These are phyloP conservation scores for Leccinum solheimii DNA, from an alignment of 1,284 basidiomycete species.

Conservation along the genomic window DNA sequence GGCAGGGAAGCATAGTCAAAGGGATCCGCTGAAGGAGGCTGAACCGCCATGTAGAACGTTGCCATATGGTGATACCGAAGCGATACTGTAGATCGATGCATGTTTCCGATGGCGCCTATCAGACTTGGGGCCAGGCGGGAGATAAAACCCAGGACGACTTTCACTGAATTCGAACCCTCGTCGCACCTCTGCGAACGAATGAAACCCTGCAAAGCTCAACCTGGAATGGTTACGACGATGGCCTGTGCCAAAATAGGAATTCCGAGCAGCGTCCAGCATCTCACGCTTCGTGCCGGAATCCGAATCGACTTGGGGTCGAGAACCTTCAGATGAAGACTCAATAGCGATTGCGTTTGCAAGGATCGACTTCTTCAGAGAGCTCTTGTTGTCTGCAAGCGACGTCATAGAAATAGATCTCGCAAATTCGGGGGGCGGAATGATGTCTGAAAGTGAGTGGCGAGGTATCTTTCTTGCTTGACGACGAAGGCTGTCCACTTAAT, in stretches of 20 bases:
- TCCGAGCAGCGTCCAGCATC: constrained; percentile 25
- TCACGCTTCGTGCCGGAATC: constrained; percentile 43
- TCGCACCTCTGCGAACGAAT: constrained; percentile 71
- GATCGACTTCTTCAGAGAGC: constrained; percentile 60
- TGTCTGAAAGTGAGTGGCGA: constrained; percentile 56
- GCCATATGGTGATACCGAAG: too few species aligned
- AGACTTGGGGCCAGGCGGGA: constrained; percentile 43
- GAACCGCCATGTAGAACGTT: too few species aligned
- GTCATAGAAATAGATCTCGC: constrained; percentile 50
- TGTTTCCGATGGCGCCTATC: constrained; percentile 45
- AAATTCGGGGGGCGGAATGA: constrained; percentile 64
- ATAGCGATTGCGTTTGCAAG: constrained; percentile 47
- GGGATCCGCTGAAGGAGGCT: too few species aligned
- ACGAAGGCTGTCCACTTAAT: constrained; percentile 59
- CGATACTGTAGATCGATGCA: constrained; percentile 47
- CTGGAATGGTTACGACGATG: constrained; percentile 54
- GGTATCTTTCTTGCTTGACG: constrained; percentile 15
- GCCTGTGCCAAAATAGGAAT: constrained; percentile 9
- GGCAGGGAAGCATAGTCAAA: too few species aligned
- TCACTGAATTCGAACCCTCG: constrained; percentile 70
- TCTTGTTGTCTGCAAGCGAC: constrained; percentile 49
- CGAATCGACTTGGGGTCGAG: constrained; percentile 44
- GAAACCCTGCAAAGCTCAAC: constrained; percentile 66
- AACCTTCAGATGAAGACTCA: constrained; percentile 35
- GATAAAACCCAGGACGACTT: constrained; percentile 65